Conservation (phyloP, 192 early-diverging fungal genomes). For the Funneliformis geosporum region DNA sequence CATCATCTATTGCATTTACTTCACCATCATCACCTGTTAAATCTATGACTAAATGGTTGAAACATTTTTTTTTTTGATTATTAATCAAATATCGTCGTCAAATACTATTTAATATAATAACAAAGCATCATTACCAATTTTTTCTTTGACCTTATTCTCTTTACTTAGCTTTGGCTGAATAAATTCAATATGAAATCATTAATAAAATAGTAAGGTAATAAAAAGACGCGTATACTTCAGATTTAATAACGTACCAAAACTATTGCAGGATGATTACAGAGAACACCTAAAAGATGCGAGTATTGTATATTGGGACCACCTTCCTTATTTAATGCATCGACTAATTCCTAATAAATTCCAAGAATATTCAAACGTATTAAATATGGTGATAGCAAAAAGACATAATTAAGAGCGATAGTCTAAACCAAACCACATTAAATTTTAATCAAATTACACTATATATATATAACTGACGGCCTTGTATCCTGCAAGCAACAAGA, state of each 20-base stretch:
- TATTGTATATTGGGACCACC: neutral
- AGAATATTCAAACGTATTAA: neutral
- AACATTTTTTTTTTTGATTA: neutral
- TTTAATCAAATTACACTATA: conserved; percentile 54
- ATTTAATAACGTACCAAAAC: conserved; percentile 39
- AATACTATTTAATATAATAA: neutral
- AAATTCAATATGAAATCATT: neutral
- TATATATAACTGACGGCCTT: conserved; percentile 53
- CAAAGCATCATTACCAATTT: neutral
- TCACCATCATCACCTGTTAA: conserved; percentile 29
- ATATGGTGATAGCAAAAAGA: neutral
- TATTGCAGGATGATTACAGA: conserved; percentile 67
- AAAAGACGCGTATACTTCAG: neutral
- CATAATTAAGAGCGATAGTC: neutral
- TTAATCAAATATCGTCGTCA: neutral
- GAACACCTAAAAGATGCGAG: conserved; percentile 14
- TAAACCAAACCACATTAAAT: neutral
- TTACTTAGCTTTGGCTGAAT: neutral
- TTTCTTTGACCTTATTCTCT: neutral
- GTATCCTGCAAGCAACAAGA: conserved; percentile 64
- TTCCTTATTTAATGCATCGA: conserved; percentile 23
- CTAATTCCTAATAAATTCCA: neutral
- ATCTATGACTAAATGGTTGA: neutral
- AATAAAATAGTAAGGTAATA: neutral
- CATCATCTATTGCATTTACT: conserved; percentile 22